Evolutionary conservation across 371 early-diverging fungal species (phyloP), one percentile per base, ranked within the genome.

Genomic region (Circinella umbellata): DNA sequence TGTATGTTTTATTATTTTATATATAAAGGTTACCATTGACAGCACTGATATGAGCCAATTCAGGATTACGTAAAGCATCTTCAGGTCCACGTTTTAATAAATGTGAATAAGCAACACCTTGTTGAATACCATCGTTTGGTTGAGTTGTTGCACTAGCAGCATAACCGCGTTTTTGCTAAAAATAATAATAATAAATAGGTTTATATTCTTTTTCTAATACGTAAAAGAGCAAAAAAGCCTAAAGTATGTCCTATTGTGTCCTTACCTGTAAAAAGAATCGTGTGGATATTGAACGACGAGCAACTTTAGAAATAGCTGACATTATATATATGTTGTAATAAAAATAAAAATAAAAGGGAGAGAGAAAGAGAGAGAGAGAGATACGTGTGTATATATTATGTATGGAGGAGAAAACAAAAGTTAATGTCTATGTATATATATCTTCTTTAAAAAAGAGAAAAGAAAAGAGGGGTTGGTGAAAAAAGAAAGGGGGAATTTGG

Each of bases 121-220:
- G 90, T 83, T 91, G 78, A 74, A 92, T 94, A 1, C 95, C 94
- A 73, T 93, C 94, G 11, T 90, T 90, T 0, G 93, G 91, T 20
- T 90, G 90, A 38, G 73, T 69, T 55, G 76, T 62, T 47, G 69
- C n/a, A n/a, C n/a, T 68, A 53, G 74, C 76, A 61, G 82, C 77
- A 76, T 81, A 78, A 57, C 66, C 72, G 64, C 81, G 71, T 47
- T 53, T 67, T 38, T 64, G 51, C 47, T 64, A 4, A 38, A 53
- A 51, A n/a, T n/a, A n/a, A n/a, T n/a, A n/a, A 27, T 27, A 27
- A 27, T 27, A 1, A 27, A 27, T 27, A 27, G 27, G 27, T n/a
- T n/a, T n/a, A n/a, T n/a, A n/a, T n/a, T n/a, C n/a, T n/a, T n/a
- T n/a, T n/a, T n/a, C n/a, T n/a, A n/a, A n/a, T n/a, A n/a, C n/a